A percentile compares a stretch with the other conserved stretches of the same genome.
phyloP scores from a whole-genome alignment of 441 rosid genomes.

The California macrophylla region DNA sequence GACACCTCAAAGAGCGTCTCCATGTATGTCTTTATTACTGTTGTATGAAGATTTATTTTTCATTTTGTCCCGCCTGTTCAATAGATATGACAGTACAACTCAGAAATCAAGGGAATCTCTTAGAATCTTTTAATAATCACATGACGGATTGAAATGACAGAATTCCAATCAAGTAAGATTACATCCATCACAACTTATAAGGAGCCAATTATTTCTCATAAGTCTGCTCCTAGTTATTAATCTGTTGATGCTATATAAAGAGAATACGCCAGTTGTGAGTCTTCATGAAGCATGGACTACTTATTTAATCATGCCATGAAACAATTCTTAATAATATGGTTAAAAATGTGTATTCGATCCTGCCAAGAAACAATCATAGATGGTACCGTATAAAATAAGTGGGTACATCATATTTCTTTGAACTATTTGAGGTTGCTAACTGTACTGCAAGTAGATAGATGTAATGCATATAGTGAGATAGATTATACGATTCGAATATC shows the following conservation, averaged over 20 bases:
- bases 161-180: neutral
- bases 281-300: neutral
- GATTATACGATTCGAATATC: neutral
- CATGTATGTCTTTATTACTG: constrained; percentile 29
- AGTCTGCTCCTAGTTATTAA: neutral
- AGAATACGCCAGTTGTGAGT: neutral
- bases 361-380: neutral
- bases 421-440: neutral
- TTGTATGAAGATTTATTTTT: neutral
- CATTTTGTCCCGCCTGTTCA: neutral
- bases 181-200: neutral
- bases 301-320: neutral
- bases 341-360: neutral
- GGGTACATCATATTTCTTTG: neutral
- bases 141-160: neutral
- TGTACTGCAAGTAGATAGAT: neutral
- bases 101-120: neutral
- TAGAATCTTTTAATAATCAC: neutral
- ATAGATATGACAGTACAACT: neutral
- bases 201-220: neutral
- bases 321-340: neutral
- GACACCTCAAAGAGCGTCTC: constrained; percentile 42
- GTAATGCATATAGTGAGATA: neutral
- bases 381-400: neutral
- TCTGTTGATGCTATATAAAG: no score